phyloP scores from a whole-genome alignment of 495 filamentous ascomycete genomes.

The Melanomma pulvis-pyrius region DNA sequence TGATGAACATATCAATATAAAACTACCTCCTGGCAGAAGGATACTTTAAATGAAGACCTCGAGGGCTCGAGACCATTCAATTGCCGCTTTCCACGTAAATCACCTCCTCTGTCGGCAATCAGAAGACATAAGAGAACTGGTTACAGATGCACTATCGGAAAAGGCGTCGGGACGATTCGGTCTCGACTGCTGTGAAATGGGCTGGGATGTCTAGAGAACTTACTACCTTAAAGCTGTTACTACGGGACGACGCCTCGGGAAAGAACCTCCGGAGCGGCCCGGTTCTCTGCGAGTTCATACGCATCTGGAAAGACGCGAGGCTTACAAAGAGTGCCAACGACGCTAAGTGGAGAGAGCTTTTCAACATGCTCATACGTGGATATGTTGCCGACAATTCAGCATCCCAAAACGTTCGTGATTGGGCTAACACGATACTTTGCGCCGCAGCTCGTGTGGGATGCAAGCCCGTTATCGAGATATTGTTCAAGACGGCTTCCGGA shows the following conservation, averaged over 20 bases:
- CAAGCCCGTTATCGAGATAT: background rate
- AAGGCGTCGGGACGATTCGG: background rate
- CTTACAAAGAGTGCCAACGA: background rate
- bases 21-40: conserved; percentile 1
- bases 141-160: background rate
- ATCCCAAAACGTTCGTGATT: background rate
- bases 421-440: conserved; percentile 9
- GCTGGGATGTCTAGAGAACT: background rate
- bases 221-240: background rate
- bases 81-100: conserved; percentile 2
- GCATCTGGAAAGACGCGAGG: background rate
- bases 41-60: conserved; percentile 7
- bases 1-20: conserved; percentile 4
- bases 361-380: background rate
- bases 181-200: conserved; percentile 1
- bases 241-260: background rate
- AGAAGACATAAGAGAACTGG: background rate
- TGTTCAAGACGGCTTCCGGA: conserved; percentile 3
- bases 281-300: background rate
- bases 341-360: background rate
- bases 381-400: background rate
- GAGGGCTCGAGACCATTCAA: background rate
- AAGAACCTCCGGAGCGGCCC: background rate
- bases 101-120: conserved; percentile 3
- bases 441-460: background rate